Base-by-base conservation (phyloP, 768 basidiomycete species). In the Trametes elegans region DNA sequence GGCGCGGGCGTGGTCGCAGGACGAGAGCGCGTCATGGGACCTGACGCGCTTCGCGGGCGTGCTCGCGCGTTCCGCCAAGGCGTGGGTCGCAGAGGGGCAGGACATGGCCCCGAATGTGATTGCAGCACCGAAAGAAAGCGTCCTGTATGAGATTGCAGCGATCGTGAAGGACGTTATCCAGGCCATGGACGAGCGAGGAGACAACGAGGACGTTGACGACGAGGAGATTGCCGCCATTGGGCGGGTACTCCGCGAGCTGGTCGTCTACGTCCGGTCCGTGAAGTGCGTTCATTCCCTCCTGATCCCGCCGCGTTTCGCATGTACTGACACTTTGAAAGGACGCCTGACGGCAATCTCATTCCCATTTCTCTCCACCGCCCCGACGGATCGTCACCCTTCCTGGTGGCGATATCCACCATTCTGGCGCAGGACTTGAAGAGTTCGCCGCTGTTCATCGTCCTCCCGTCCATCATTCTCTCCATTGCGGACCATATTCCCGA, bases 401-500 rank as follows among this genome's bases (percentile, higher is more conserved):
- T 89, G 28, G 79, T 79, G 19, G 81, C 76, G 2, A 72, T 91
- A 32, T 79, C 84, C 0, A 77, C 77, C 26, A 74, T 90, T 10
- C 76, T 92, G 18, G 77, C 83, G 5, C 78, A 83, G 35, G 85
- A 87, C 50, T 81, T 84, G 16, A 49, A 49, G 62, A 71, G 77
- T 2, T 76, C 77, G 4, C 76, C 79, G 18, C 73, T 87, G 56
- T 79, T 76, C 41, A 85, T 87, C 7, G 76, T 80, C 10, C 74
- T 91, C 6, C 83, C 86, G 3, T 74, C 75, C 19, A 84, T 82
- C 27, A 77, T 90, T 19, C 75, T 90, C 42, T 77, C 77, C 35
- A 77, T 90, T 48, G 79, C 85, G 21, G 78, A 81, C n/a, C 82
- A 90, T 64, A 74, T 92, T 23, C 77, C 83, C 3, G 90, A 92